Conservation (phyloP, 371 early-diverging fungal genomes). For the Sporodiniella umbellata region DNA sequence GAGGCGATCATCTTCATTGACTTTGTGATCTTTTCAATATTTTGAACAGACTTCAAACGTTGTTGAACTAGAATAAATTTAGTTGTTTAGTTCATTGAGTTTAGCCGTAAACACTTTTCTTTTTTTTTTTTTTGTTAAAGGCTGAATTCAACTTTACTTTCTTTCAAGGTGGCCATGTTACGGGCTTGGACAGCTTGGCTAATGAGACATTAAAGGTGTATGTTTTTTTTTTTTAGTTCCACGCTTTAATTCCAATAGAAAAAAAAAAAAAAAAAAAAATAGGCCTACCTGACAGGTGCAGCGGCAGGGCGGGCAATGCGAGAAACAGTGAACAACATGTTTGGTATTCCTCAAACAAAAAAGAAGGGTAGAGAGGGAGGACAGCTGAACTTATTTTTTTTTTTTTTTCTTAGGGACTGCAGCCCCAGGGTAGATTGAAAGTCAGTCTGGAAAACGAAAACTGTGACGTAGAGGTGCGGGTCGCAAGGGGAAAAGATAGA, state of each 20-base stretch:
- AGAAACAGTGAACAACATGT: constrained; percentile 35
- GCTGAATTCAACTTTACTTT: no score
- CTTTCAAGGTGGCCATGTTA: constrained; percentile 91
- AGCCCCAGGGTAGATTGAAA: no score
- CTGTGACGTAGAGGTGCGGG: no score
- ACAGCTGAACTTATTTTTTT: no score
- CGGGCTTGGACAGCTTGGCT: constrained; percentile 72
- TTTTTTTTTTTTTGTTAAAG: not conserved
- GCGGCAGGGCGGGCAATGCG: constrained; percentile 36
- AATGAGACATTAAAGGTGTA: not conserved
- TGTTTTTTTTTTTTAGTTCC: not conserved
- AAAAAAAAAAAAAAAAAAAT: no score
- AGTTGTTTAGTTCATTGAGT: no score
- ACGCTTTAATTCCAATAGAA: no score
- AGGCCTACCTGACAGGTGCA: constrained; percentile 33
- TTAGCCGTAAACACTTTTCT: not conserved
- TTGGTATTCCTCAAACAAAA: not conserved
- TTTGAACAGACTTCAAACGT: constrained; percentile 94
- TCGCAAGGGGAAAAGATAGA: no score
- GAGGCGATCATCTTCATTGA: constrained; percentile 99
- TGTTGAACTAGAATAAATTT: constrained; percentile 89
- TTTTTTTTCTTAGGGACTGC: no score
- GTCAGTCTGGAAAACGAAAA: no score
- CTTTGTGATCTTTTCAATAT: constrained; percentile 98
- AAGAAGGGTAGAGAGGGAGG: no score